Conservation (phyloP, 306 rosid genomes). For the Senna tora region DNA sequence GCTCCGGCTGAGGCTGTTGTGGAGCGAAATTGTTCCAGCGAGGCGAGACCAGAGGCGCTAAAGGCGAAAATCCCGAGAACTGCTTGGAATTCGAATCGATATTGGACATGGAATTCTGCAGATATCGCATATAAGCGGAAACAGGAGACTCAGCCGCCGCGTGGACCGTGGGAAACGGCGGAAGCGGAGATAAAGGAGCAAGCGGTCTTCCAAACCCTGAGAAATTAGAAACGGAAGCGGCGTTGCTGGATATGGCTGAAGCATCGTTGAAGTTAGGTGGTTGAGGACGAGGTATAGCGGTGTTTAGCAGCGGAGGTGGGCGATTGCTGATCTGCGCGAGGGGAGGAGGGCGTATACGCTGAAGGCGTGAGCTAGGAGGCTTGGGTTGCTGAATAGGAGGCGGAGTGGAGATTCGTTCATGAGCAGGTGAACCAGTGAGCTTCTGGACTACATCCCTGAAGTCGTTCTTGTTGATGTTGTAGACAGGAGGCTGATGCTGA, state of each 20-base stretch:
- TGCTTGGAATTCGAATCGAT: conserved; percentile 52
- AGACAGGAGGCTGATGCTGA: conserved; percentile 75
- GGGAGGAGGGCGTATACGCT: conserved; percentile 79
- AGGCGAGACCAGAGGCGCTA: conserved; percentile 62
- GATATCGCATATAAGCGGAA: conserved; percentile 68
- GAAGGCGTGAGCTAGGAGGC: conserved; percentile 71
- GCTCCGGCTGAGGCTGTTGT: conserved; percentile 37
- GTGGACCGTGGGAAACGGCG: conserved; percentile 67
- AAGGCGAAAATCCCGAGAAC: conserved; percentile 59
- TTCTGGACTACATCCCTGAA: conserved; percentile 81
- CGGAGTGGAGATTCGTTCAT: conserved; percentile 56
- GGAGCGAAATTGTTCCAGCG: conserved; percentile 56
- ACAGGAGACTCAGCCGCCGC: conserved; percentile 65
- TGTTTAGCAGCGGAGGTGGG: conserved; percentile 45
- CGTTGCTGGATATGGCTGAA: conserved; percentile 27
- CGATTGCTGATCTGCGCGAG: conserved; percentile 56
- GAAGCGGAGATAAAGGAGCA: conserved; percentile 66
- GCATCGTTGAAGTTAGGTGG: conserved; percentile 4
- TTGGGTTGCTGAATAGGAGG: conserved; percentile 65
- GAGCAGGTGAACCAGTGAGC: conserved; percentile 82
- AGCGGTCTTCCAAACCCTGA: conserved; percentile 45
- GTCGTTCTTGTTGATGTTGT: conserved; percentile 71
- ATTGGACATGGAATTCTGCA: conserved; percentile 42
- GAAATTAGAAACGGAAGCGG: conserved; percentile 18
- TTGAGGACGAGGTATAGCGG: conserved; percentile 34